Evolutionary conservation across 1,284 basidiomycete genomes (phyloP).

Genomic region (Kwoniella shivajii): DNA sequence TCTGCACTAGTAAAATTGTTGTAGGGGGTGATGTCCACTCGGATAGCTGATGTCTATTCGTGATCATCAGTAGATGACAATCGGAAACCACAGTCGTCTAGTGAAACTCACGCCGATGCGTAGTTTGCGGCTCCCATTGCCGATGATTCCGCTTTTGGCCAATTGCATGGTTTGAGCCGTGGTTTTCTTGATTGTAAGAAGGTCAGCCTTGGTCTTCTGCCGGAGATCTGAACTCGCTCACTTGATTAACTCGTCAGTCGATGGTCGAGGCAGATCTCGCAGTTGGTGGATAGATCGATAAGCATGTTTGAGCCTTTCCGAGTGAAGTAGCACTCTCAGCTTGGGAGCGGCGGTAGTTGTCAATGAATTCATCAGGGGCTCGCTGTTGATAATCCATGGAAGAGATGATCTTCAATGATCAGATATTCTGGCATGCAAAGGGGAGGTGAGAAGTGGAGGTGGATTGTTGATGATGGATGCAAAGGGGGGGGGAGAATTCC

Average conservation of each 20-base stretch:
- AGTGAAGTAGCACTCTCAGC: no score
- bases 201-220: neutral
- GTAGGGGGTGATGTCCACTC: slow-evolving; percentile 42
- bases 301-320: no score
- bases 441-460: no score
- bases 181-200: slow-evolving; percentile 14
- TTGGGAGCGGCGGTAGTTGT: no score
- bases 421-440: no score
- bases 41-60: slow-evolving; percentile 33
- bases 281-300: slow-evolving; percentile 26
- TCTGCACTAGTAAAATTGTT: slow-evolving; percentile 58
- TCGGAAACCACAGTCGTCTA: neutral
- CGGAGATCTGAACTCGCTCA: slow-evolving; percentile 6
- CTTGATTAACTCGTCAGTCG: slow-evolving; percentile 19
- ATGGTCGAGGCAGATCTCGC: slow-evolving; percentile 31
- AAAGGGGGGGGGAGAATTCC: no score
- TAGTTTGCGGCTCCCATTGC: slow-evolving; percentile 20
- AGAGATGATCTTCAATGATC: no score
- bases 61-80: neutral
- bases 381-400: no score
- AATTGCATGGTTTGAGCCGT: slow-evolving; percentile 16
- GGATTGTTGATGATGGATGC: no score
- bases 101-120: slow-evolving; percentile 22
- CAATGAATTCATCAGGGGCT: no score
- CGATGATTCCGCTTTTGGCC: slow-evolving; percentile 24